Evolutionary conservation across 2,329 filamentous ascomycete genomes (phyloP).

Genomic region (Cytospora paraplurivora): DNA sequence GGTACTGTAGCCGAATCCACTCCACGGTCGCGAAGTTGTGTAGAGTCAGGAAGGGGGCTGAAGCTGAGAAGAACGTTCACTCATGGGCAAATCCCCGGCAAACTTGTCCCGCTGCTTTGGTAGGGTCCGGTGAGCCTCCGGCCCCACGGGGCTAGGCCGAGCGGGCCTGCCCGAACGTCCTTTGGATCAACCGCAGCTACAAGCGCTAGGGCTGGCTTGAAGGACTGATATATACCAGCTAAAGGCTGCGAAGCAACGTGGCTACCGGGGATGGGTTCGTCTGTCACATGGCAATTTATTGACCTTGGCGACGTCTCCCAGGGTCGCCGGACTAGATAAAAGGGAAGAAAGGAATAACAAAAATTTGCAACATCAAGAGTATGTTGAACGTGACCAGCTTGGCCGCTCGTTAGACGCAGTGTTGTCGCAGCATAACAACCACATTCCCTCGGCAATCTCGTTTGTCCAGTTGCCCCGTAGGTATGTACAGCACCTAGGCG

Average conservation of each 20-base stretch:
- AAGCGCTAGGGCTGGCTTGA: no score
- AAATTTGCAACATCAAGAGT: no score
- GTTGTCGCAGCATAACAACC: background rate
- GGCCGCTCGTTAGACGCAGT: background rate
- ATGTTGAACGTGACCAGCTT: no score
- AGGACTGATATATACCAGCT: background rate
- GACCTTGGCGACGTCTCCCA: background rate
- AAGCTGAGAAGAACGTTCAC: background rate
- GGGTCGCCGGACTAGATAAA: background rate
- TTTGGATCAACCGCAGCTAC: background rate
- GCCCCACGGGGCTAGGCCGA: background rate
- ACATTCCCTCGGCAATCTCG: background rate
- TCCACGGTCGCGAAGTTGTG: no score
- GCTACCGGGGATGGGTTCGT: background rate
- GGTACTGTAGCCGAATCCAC: no score
- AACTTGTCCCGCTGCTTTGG: background rate
- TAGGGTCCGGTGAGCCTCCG: background rate
- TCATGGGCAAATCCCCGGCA: background rate
- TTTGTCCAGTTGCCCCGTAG: background rate
- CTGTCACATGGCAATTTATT: background rate
- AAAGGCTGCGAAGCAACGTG: background rate
- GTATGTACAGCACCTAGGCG: slow-evolving; percentile 11
- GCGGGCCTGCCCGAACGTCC: background rate
- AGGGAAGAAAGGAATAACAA: background rate
- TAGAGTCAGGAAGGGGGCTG: no score